Evolutionary conservation across 176 grass and related monocot species (phyloP).

Genomic region (Triticum timopheevii): DNA sequence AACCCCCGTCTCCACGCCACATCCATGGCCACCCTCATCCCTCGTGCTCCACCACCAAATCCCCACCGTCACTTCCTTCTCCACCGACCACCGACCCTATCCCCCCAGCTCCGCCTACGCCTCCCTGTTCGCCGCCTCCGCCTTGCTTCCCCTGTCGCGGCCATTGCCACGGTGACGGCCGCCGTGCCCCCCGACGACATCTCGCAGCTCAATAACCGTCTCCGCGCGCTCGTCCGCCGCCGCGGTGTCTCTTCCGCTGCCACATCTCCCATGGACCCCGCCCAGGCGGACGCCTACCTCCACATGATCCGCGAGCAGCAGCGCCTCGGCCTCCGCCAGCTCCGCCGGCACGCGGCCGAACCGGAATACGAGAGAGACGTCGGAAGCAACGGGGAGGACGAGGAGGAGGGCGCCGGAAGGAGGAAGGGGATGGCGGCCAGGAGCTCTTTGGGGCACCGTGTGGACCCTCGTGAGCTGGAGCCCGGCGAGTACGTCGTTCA

Average conservation of each 20-base stretch:
- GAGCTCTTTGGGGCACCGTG: constrained; percentile 79
- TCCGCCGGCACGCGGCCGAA: constrained; percentile 5
- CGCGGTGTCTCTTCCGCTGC: constrained; percentile 21
- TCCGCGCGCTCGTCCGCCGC: constrained; percentile 53
- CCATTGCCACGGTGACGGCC: constrained; percentile 5
- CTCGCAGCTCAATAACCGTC: constrained; percentile 59
- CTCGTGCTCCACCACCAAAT: constrained; percentile 7
- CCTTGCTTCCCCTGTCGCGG: neutral
- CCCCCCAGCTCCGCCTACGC: constrained; percentile 17
- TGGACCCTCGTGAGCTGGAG: constrained; percentile 70
- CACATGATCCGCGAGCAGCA: constrained; percentile 52
- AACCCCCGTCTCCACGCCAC: neutral
- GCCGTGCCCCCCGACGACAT: constrained; percentile 63
- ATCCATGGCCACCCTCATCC: constrained; percentile 29
- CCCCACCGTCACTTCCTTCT: constrained; percentile 2
- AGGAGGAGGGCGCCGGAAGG: constrained; percentile 20
- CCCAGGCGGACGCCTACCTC: constrained; percentile 72
- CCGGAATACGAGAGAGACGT: constrained; percentile 19
- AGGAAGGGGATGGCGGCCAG: constrained; percentile 32
- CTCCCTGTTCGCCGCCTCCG: constrained; percentile 20
- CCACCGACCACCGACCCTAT: constrained; percentile 17
- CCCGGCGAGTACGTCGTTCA: constrained; percentile 90
- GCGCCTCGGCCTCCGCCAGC: constrained; percentile 46
- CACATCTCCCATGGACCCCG: constrained; percentile 33
- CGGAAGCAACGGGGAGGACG: constrained; percentile 1